Base-by-base conservation (phyloP, 129 eudicot species). In the Flaveria ramosissima region DNA sequence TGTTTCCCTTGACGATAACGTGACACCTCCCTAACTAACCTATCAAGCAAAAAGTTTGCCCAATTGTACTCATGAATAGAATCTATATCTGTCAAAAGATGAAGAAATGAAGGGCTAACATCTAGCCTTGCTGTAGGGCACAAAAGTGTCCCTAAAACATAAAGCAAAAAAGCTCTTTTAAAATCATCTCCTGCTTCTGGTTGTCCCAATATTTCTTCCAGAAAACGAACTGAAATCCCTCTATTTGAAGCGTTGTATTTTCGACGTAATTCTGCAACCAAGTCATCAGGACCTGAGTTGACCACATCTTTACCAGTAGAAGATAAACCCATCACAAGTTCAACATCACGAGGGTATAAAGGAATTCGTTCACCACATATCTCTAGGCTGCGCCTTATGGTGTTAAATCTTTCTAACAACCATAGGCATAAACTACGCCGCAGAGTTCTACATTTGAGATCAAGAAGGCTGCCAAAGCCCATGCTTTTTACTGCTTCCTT, bases 121-220 rank as follows among this genome's bases (percentile, higher is more conserved):
- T 90, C 96, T 42, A 90, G 83, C 86, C 96, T 88, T 36, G 96
- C 96, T 5, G 92, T 90, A 63, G 96, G 96, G 71, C 96, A 88
- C 80, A 90, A 68, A 72, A 90, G 92, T 11, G 96, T 90, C 52
- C 96, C 96, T 47, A 90, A 78, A 46, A 85, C 90, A 84, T 88
- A 90, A 11, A 90, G 88, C 66, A 88, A 83, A 73, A 90, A 90
- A 2, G 96, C 87, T 77, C 96, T 78, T 65, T 90, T 90, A 42
- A 90, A 90, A 84, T 90, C 96, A 32, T 90, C 96, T 36, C 96
- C 96, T 14, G 90, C 92, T 77, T 86, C 92, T 10, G 92, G 92
- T 71, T 69, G 85, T 10, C 80, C 90, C 78, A 90, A 80, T 60
- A 85, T 76, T 65, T 90, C 96, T 79, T 90, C 96, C 42, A 90